Base-by-base conservation (phyloP, 177 flowering plant species). In the Tripterygium wilfordii region DNA sequence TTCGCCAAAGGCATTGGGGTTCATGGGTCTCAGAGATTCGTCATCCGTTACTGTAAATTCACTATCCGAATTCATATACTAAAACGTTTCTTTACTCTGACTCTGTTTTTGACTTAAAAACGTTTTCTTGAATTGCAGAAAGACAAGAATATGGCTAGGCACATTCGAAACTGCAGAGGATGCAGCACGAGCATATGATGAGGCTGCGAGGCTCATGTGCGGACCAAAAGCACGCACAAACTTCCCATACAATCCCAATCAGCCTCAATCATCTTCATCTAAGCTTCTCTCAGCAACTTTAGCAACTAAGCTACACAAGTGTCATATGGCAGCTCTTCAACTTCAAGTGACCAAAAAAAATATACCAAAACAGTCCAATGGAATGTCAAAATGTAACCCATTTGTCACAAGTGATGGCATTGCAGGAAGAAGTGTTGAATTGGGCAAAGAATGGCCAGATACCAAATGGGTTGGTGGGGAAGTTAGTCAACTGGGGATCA, bases 101-200 rank as follows among this genome's bases (percentile, higher is more conserved):
- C 12, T 12, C 7, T 30, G 12, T 17, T 42, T 42, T 13, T 2
- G 18, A 2, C 24, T 18, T 28, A 28, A 4, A 10, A 4, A 4
- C 22, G 21, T 16, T n/a, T 45, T 4, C 9, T 2, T 25, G 1
- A 1, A 0, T 17, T 3, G 0, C 68, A 82, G 90, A 58, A 82
- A 82, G 66, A 80, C 85, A 0, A 69, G 86, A 53, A 75, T 82
- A 40, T 82, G 90, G 90, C 68, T 82, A 10, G 90, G 86, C 39
- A 82, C 89, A 21, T 82, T 82, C 32, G 85, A 82, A 45, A 79
- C 88, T 33, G 85, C 85, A 12, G 85, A 77, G 65, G 85, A 82
- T 27, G 89, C 89, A 9, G 90, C 90, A 7, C 24, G 75, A 45
- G 86, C 84, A 1, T 82, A 82, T 16, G 89, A 82, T 28, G 83